phyloP scores from a whole-genome alignment of 2,329 filamentous ascomycete species.

The Dactylellina parvicollis region DNA sequence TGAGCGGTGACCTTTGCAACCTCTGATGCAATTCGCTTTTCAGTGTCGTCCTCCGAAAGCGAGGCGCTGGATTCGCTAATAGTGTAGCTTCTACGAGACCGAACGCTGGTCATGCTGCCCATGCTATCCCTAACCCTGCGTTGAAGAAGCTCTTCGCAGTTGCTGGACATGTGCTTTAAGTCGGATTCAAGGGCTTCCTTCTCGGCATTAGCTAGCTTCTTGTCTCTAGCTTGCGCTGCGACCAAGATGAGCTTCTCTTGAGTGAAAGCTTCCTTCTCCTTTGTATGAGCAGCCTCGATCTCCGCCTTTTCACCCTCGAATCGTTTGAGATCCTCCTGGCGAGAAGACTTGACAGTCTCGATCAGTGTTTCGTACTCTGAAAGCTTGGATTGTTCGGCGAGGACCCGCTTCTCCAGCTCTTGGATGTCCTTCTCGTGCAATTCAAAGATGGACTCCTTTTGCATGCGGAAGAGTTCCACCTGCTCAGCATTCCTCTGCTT shows the following conservation, averaged over 20 bases:
- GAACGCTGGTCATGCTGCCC: conserved; percentile 24
- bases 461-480: conserved; percentile 51
- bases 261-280: conserved; percentile 35
- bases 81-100: conserved; percentile 42
- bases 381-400: conserved; percentile 26
- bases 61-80: conserved; percentile 29
- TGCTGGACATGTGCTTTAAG: conserved; percentile 50
- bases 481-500: conserved; percentile 51
- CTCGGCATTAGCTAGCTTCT: conserved; percentile 44
- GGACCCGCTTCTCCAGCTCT: conserved; percentile 35
- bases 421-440: conserved; percentile 45
- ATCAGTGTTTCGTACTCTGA: conserved; percentile 41
- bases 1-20: conserved; percentile 48
- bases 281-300: conserved; percentile 20
- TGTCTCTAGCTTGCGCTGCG: conserved; percentile 39
- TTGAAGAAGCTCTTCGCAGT: conserved; percentile 52
- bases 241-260: conserved; percentile 35
- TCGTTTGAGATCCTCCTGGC: conserved; percentile 37
- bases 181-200: conserved; percentile 51
- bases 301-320: conserved; percentile 49
- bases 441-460: conserved; percentile 50
- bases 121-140: conserved; percentile 52
- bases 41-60: conserved; percentile 33
- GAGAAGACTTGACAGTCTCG: conserved; percentile 44
- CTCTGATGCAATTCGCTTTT: conserved; percentile 43